phyloP scores from a whole-genome alignment of 179 eudicot genomes.

The Spinacia oleracea region DNA sequence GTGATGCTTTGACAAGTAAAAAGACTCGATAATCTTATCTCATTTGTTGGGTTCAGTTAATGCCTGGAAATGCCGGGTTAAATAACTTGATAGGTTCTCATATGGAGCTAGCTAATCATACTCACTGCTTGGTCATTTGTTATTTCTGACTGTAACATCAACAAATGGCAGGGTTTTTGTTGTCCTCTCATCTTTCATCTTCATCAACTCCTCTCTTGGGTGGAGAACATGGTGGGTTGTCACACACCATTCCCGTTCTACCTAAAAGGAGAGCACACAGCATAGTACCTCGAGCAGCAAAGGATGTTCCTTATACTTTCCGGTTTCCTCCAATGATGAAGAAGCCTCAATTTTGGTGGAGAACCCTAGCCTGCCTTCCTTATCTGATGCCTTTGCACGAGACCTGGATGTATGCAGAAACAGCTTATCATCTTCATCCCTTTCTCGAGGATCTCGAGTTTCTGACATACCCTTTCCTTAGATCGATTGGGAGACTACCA shows the following conservation, averaged over 20 bases:
- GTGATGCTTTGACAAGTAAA: constrained; percentile 4
- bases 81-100: not conserved
- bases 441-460: constrained; percentile 72
- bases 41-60: constrained; percentile 5
- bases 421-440: constrained; percentile 78
- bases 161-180: constrained; percentile 35
- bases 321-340: constrained; percentile 64
- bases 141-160: not conserved
- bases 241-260: constrained; percentile 35
- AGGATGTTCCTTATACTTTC: constrained; percentile 58
- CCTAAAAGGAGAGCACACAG: constrained; percentile 24
- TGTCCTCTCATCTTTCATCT: constrained; percentile 39
- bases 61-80: not conserved
- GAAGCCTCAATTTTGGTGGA: constrained; percentile 85
- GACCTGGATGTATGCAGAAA: constrained; percentile 84
- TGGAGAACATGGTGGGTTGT: constrained; percentile 50
- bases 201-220: constrained; percentile 46
- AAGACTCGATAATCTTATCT: not conserved
- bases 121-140: not conserved
- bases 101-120: not conserved
- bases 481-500: constrained; percentile 57
- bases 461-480: constrained; percentile 61
- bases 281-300: constrained; percentile 50
- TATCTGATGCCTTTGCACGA: constrained; percentile 85
- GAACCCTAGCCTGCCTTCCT: constrained; percentile 72